Base-by-base conservation (phyloP, 1,139 yeast species). In the Yamadazyma siamensis region DNA sequence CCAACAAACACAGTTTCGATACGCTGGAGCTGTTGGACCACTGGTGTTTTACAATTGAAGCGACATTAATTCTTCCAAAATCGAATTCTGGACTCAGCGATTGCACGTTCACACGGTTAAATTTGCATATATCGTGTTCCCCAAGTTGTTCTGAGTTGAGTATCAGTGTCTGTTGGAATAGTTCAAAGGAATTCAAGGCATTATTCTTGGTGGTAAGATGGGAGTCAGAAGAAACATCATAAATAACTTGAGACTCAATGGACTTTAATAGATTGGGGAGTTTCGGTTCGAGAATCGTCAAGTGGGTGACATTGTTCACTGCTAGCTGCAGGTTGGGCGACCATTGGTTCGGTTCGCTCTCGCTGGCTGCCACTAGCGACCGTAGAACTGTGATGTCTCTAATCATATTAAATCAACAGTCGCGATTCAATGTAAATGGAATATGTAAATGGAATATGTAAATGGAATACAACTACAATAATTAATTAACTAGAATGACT, bases 281-380 rank as follows among this genome's bases (percentile, higher is more conserved):
- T 34, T 52, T 56, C 6, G 74, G 73, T 24, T 66, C 73, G 10
- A 67, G 42, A 4, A 66, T 38, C 2, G 61, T 52, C 21, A 68
- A 33, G 25, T 60, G 63, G 12, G 41, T 46, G 4, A 62, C 61
- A 34, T 53, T 55, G 38, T 65, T 67, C 21, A 68, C 50, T 3
- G 71, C 62, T 32, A 66, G 39, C 41, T 65, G 71, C 39, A 42
- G 50, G 33, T 64, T 63, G 7, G 49, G 55, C 0, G 72, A 63
- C 55, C 64, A 54, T 40, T 61, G 64, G 10, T 61, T 47, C 1
- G 73, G 70, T 20, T 56, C 58, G 25, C 28, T 15, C 5, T 25
- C 18, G 14, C 32, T 33, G 18, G 41, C 30, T n/a, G 31, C 28
- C 3, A 43, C 41, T 5, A 27, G 21, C 14, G 41, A 34, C 22